Conservation (phyloP, 805 yeast species). For the Saturnispora quitensis region DNA sequence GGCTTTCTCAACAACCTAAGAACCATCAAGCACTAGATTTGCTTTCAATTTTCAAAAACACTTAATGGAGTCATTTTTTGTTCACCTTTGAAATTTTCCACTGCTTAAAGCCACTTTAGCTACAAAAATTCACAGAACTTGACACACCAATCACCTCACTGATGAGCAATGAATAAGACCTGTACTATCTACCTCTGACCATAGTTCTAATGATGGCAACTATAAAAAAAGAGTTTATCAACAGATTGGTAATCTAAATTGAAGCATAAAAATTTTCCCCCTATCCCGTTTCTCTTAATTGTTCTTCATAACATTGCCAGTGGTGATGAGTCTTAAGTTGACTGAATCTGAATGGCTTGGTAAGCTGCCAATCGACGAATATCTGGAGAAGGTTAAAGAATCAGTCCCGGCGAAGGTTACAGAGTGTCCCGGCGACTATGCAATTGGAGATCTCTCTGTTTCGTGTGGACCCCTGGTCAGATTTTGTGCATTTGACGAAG, state of each 20-base stretch:
- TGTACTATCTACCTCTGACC: not conserved
- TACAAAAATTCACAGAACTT: not conserved
- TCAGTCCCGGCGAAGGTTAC: constrained; percentile 16
- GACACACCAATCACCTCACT: not conserved
- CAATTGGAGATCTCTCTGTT: constrained; percentile 31
- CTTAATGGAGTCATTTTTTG: not conserved
- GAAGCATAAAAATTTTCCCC: not conserved
- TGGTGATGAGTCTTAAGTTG: not conserved
- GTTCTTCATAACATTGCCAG: not conserved
- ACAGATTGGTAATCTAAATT: not conserved
- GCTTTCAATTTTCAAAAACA: too few relatives aligned
- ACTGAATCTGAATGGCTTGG: not conserved
- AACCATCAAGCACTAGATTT: not conserved
- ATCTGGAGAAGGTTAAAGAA: constrained; percentile 15
- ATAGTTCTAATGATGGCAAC: too few relatives aligned
- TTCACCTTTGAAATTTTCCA: not conserved
- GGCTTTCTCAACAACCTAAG: not conserved
- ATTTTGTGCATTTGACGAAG: constrained; percentile 53
- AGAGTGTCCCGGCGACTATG: constrained; percentile 18
- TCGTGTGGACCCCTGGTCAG: constrained; percentile 75
- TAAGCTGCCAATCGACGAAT: constrained; percentile 19
- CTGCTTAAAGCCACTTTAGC: not conserved
- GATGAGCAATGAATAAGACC: not conserved
- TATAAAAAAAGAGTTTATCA: not conserved
- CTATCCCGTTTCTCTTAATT: not conserved